phyloP scores from a whole-genome alignment of 2,329 filamentous ascomycete genomes.

The Zelopaecilomyces penicillatus region DNA sequence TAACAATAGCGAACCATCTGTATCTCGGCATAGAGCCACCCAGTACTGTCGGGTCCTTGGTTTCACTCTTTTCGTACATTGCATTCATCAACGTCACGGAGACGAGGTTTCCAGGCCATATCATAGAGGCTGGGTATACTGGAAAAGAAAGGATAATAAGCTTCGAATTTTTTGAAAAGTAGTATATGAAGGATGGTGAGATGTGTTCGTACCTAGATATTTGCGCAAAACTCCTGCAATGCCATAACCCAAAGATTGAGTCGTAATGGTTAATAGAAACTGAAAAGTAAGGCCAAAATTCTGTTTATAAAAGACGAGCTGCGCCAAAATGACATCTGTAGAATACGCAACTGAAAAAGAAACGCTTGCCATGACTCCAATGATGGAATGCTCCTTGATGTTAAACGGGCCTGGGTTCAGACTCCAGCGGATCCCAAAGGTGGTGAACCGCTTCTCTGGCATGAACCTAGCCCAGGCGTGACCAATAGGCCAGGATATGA shows the following conservation, averaged over 20 bases:
- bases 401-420: slow-evolving; percentile 64
- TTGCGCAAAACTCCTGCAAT: slow-evolving; percentile 60
- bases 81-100: slow-evolving; percentile 61
- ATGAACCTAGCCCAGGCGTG: slow-evolving; percentile 51
- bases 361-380: slow-evolving; percentile 63
- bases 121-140: slow-evolving; percentile 63
- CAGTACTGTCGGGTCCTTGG: slow-evolving; percentile 41
- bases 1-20: slow-evolving; percentile 53
- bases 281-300: slow-evolving; percentile 60
- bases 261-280: slow-evolving; percentile 57
- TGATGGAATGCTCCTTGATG: slow-evolving; percentile 61
- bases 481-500: slow-evolving; percentile 56
- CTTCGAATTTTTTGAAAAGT: no score
- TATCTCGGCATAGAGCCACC: slow-evolving; percentile 61
- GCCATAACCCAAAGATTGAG: slow-evolving; percentile 61
- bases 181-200: not conserved
- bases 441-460: slow-evolving; percentile 39
- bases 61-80: slow-evolving; percentile 55
- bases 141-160: slow-evolving; percentile 6
- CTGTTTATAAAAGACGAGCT: slow-evolving; percentile 63
- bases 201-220: slow-evolving; percentile 42
- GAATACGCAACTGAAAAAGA: slow-evolving; percentile 64
- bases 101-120: slow-evolving; percentile 63
- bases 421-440: slow-evolving; percentile 46
- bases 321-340: slow-evolving; percentile 65